These are phyloP conservation scores for Penicillium antarcticum DNA, from an alignment of 495 filamentous ascomycete species.

Conservation along the genomic window DNA sequence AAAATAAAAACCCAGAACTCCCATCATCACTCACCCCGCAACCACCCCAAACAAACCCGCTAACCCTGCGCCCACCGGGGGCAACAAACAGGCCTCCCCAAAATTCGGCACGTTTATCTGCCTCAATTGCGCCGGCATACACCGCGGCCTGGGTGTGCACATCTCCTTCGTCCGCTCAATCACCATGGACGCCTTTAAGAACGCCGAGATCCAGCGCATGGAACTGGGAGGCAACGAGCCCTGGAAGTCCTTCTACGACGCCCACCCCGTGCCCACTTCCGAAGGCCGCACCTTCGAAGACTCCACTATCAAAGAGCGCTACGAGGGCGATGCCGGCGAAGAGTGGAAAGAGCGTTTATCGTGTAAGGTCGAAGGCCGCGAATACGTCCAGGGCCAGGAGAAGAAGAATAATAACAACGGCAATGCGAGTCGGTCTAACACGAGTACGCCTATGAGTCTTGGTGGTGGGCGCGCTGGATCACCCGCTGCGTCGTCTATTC, in stretches of 20 bases:
- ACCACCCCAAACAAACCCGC: constrained; percentile 1
- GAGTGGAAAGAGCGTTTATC: constrained; percentile 92
- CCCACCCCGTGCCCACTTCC: constrained; percentile 59
- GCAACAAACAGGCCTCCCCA: constrained; percentile 52
- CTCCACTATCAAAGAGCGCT: constrained; percentile 74
- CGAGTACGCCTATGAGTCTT: constrained; percentile 27
- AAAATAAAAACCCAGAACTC: not conserved
- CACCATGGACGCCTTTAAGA: constrained; percentile 97
- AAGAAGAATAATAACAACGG: constrained; percentile 24
- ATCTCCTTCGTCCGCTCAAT: constrained; percentile 96
- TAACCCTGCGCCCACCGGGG: not conserved
- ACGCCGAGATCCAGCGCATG: constrained; percentile 81
- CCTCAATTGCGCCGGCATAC: constrained; percentile 89
- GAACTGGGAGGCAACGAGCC: constrained; percentile 76
- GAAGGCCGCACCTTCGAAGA: constrained; percentile 65
- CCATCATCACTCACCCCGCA: not conserved
- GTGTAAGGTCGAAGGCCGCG: constrained; percentile 77
- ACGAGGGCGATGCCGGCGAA: constrained; percentile 82
- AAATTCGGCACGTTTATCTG: constrained; percentile 93
- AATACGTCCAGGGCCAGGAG: constrained; percentile 69
- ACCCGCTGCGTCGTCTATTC: constrained; percentile 22
- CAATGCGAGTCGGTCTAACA: constrained; percentile 24
- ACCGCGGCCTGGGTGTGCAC: constrained; percentile 92
- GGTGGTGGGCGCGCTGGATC: constrained; percentile 27
- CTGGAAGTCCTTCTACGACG: constrained; percentile 83